Base-by-base conservation (phyloP, 176 grass and related monocot genomes). In the Hordeum vulgare region DNA sequence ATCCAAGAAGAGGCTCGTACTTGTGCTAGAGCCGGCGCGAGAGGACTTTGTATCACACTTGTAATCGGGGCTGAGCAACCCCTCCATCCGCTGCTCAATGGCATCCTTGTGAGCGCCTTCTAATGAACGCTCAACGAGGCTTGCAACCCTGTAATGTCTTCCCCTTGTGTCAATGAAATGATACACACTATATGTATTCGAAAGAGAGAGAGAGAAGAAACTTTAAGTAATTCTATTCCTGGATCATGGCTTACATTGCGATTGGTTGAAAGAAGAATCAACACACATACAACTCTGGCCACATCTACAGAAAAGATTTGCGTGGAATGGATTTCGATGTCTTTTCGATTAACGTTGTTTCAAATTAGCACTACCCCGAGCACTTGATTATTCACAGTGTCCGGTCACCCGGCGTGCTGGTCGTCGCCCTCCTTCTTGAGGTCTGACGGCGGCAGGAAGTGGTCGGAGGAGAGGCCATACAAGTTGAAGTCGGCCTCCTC, bases 401-500 rank as follows among this genome's bases (percentile, higher is more conserved):
- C 14, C 3, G 54, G 54, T 71, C 84, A 79, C 62, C 84, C 37
- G 18, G 70, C 61, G 71, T 56, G 81, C 58, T 85, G 39, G 47
- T 88, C 61, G 17, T 94, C 81, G 34, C 62, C 71, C 13, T 89
- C 87, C 77, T 80, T 88, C 77, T 89, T 93, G 76, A 96, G 79
- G 54, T 90, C 87, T 21, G 91, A 74, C 39, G 93, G 96, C 25
- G 93, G 96, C 77, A 96, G 53, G 82, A 99, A 99, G 82, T 91
- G 79, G 66, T 99, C 96, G 28, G 61, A 26, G 17, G 87, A 84
- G 40, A 96, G 81, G 4, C 93, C 96, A 51, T 82, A 66, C 42
- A 99, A 75, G 78, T 99, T 94, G 89, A 99, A 99, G 74, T 94
- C 93, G 18, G 91, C 93, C 89, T 99, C 96, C 86, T 99, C 96